Conservation (phyloP, 169 alveolate genomes). For the Plasmodium billcollinsi region DNA sequence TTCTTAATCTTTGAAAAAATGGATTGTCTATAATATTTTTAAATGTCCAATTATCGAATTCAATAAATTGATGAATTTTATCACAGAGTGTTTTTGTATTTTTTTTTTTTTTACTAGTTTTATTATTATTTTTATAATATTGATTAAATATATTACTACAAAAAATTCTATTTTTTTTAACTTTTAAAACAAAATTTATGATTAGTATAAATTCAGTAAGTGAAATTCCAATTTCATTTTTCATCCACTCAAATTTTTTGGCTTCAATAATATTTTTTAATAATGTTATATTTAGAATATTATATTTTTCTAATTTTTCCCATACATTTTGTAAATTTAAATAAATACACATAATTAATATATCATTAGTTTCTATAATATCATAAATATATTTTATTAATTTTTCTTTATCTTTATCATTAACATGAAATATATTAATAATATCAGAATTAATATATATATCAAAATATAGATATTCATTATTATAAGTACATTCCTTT, state of each 20-base stretch:
- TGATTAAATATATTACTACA: conserved; percentile 64
- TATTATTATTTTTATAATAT: background rate
- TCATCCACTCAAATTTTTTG: conserved; percentile 36
- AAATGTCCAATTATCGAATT: conserved; percentile 81
- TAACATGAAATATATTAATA: conserved; percentile 26
- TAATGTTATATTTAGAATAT: conserved; percentile 23
- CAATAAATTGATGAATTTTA: conserved; percentile 79
- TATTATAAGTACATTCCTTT: conserved; percentile 15
- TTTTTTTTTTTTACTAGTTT: conserved; percentile 12
- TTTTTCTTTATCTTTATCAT: conserved; percentile 51
- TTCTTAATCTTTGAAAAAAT: conserved; percentile 90
- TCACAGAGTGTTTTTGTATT: conserved; percentile 62
- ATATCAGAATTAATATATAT: conserved; percentile 50
- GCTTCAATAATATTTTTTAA: conserved; percentile 34
- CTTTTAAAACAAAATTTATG: conserved; percentile 29
- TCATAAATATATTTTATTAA: conserved; percentile 37
- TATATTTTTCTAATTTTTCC: conserved; percentile 45
- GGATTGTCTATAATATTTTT: conserved; percentile 90
- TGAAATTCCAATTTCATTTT: conserved; percentile 62
- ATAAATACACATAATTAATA: conserved; percentile 54
- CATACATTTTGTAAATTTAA: conserved; percentile 29
- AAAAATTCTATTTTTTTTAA: conserved; percentile 65
- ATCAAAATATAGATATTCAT: conserved; percentile 21
- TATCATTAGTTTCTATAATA: conserved; percentile 43
- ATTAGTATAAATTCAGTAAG: conserved; percentile 43